Conservation (phyloP, 129 eudicot genomes). For the Erigeron canadensis region DNA sequence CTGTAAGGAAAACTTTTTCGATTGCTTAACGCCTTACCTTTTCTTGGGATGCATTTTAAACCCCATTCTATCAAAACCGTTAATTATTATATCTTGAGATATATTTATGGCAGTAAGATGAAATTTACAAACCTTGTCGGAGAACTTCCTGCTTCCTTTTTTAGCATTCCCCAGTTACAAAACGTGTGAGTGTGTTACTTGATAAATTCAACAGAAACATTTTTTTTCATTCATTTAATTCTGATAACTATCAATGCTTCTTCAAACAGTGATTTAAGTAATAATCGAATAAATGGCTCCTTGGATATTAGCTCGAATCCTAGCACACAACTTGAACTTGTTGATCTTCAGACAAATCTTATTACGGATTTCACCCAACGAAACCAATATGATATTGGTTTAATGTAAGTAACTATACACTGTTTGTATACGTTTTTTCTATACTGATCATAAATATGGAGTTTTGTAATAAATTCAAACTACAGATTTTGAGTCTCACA, state of each 20-base stretch:
- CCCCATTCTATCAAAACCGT: not conserved
- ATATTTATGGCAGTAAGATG: constrained; percentile 39
- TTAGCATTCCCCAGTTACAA: constrained; percentile 53
- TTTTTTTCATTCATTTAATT: constrained; percentile 30
- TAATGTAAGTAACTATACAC: constrained; percentile 14
- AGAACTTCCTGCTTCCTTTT: constrained; percentile 48
- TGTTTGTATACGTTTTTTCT: not conserved
- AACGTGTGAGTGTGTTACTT: constrained; percentile 46
- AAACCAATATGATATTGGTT: constrained; percentile 3
- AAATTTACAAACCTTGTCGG: constrained; percentile 54
- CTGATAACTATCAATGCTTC: constrained; percentile 1
- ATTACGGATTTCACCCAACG: constrained; percentile 15
- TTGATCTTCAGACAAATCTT: constrained; percentile 60
- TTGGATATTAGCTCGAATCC: constrained; percentile 50
- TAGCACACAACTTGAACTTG: constrained; percentile 54
- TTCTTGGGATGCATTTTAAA: no score
- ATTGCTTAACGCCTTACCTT: not conserved
- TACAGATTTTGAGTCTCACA: not conserved
- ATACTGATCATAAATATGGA: not conserved
- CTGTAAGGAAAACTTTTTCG: constrained; percentile 35
- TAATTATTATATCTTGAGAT: not conserved
- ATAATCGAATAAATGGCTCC: constrained; percentile 56
- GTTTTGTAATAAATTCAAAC: not conserved
- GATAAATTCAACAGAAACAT: not conserved
- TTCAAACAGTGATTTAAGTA: constrained; percentile 36